These are phyloP conservation scores for Didymella keratinophila DNA, from an alignment of 2,329 filamentous ascomycete species.

Conservation along the genomic window DNA sequence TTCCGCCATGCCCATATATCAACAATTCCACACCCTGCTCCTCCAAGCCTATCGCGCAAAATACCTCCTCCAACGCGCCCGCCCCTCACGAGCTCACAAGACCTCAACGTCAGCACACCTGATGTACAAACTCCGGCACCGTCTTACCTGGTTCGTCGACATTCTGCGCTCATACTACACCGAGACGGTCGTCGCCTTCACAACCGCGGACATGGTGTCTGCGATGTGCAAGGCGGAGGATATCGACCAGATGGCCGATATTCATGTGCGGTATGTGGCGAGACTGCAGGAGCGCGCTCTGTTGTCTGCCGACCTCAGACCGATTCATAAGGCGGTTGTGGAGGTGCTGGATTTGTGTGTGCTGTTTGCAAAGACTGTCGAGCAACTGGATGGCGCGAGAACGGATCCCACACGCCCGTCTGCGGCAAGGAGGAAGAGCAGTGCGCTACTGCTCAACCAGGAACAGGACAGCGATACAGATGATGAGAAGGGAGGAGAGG, in stretches of 20 bases:
- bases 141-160: conserved; percentile 79
- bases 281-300: conserved; percentile 73
- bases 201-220: conserved; percentile 63
- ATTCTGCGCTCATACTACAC: conserved; percentile 78
- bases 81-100: conserved; percentile 30
- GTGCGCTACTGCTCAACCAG: conserved; percentile 23
- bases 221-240: conserved; percentile 70
- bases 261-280: conserved; percentile 70
- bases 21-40: conserved; percentile 75
- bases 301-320: conserved; percentile 71
- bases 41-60: conserved; percentile 79
- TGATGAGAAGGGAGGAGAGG: conserved; percentile 23
- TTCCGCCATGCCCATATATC: conserved; percentile 70
- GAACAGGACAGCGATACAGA: conserved; percentile 42
- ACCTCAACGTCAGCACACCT: conserved; percentile 16
- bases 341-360: conserved; percentile 78
- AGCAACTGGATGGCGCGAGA: conserved; percentile 6
- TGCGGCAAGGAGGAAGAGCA: conserved; percentile 25
- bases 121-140: conserved; percentile 67
- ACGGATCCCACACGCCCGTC: too few relatives aligned
- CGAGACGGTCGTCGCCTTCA: conserved; percentile 72
- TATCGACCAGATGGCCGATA: conserved; percentile 79
- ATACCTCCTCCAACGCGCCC: conserved; percentile 67
- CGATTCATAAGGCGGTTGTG: conserved; percentile 77
- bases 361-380: conserved; percentile 69